Percentiles rank a stretch among this genome's conserved stretches.
Conservation (phyloP, 257 asterid species). For the Nicotiana tomentosiformis region DNA sequence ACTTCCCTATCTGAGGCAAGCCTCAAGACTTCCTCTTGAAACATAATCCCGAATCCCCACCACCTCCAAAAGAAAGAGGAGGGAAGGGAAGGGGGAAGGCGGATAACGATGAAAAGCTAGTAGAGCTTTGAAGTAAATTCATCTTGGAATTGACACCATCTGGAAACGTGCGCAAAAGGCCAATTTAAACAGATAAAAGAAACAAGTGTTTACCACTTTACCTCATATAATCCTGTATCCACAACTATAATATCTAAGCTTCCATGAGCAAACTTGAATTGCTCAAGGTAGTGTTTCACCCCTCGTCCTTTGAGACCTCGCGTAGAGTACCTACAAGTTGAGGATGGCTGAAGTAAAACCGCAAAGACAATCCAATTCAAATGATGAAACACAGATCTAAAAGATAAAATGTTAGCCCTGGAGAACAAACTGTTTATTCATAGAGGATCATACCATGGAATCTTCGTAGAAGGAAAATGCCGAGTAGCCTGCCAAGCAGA, state of each 20-base stretch:
- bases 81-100: neutral
- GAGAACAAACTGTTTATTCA: neutral
- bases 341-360: slow-evolving; percentile 11
- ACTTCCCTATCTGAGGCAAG: neutral
- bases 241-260: slow-evolving; percentile 43
- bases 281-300: slow-evolving; percentile 28
- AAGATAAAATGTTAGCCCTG: neutral
- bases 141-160: neutral
- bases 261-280: slow-evolving; percentile 28
- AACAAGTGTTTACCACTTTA: slow-evolving; percentile 30
- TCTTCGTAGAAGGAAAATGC: slow-evolving; percentile 28
- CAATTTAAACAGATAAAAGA: neutral
- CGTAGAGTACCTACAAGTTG: slow-evolving; percentile 46
- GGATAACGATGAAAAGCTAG: neutral
- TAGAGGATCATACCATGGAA: slow-evolving; percentile 48
- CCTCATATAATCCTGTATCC: slow-evolving; percentile 52
- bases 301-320: slow-evolving; percentile 28
- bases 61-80: neutral
- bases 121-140: neutral
- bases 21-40: neutral
- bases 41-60: neutral
- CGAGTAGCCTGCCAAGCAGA: slow-evolving; percentile 37
- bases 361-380: slow-evolving; percentile 9
- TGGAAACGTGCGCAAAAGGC: neutral
- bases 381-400: neutral